These are phyloP conservation scores for Colletotrichum sp. DNA, from an alignment of 2,329 filamentous ascomycete genomes.

Conservation along the genomic window DNA sequence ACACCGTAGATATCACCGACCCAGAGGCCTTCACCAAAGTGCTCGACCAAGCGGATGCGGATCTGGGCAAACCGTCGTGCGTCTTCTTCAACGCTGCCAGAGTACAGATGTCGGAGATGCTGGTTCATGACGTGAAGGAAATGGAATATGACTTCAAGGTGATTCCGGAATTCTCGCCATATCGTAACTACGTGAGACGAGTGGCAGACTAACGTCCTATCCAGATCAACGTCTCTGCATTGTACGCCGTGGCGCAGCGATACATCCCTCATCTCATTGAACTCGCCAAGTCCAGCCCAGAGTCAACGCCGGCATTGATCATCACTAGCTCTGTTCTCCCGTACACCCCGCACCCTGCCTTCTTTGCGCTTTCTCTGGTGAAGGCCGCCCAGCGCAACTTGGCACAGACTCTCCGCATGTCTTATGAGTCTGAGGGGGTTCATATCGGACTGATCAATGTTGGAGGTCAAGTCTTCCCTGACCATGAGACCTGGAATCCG, in stretches of 20 bases:
- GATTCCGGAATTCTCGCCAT: background rate
- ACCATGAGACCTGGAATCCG: background rate
- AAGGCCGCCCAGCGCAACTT: conserved; percentile 59
- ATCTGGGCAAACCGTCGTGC: conserved; percentile 48
- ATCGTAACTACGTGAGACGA: background rate
- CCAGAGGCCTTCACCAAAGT: conserved; percentile 37
- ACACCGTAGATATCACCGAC: conserved; percentile 49
- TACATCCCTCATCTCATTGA: conserved; percentile 46
- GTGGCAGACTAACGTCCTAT: background rate
- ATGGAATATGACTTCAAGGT: conserved; percentile 57
- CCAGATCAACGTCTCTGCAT: conserved; percentile 50
- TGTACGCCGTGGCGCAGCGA: conserved; percentile 53
- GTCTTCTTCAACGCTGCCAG: conserved; percentile 59
- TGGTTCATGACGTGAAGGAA: conserved; percentile 46
- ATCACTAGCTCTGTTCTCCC: conserved; percentile 55
- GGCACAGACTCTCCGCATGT: conserved; percentile 46
- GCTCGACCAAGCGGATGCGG: conserved; percentile 44
- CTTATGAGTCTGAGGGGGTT: conserved; percentile 43
- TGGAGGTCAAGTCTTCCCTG: conserved; percentile 43
- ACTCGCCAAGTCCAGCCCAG: conserved; percentile 31
- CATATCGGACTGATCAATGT: conserved; percentile 53
- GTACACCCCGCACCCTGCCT: conserved; percentile 47
- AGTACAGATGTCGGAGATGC: conserved; percentile 44
- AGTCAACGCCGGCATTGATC: conserved; percentile 48
- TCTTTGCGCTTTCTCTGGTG: conserved; percentile 53